Percentiles rank a stretch among this genome's conserved stretches.
Evolutionary conservation across 75 land plant genomes (phyloP).

Genomic region (Ceratopteris richardii): DNA sequence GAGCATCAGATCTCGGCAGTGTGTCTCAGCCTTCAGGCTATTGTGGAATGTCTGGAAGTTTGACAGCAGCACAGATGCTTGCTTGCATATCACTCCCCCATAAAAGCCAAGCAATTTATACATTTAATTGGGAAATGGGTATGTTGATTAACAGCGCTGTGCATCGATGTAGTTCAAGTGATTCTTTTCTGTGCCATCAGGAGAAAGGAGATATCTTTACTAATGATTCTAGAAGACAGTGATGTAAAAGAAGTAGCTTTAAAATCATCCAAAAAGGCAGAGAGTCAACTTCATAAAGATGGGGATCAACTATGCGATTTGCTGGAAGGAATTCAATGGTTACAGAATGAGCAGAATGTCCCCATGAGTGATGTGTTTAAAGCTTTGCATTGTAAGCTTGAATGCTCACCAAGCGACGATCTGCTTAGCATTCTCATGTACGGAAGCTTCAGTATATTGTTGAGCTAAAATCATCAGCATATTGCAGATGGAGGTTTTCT

Average conservation of each 20-base stretch:
- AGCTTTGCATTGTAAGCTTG: constrained; percentile 37
- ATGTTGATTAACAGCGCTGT: constrained; percentile 11
- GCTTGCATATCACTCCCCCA: constrained; percentile 17
- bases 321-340: neutral
- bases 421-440: constrained; percentile 53
- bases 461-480: constrained; percentile 42
- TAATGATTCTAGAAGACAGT: constrained; percentile 9
- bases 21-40: neutral
- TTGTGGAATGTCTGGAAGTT: neutral
- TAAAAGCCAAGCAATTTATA: constrained; percentile 40
- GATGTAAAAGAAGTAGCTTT: constrained; percentile 1
- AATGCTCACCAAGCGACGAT: constrained; percentile 32
- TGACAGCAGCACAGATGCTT: constrained; percentile 5
- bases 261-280: neutral
- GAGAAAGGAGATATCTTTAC: constrained; percentile 5
- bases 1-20: constrained; percentile 11
- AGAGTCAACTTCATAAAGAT: constrained; percentile 12
- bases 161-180: constrained; percentile 56
- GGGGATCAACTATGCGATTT: neutral
- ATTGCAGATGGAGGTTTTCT: constrained; percentile 42
- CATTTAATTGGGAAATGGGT: constrained; percentile 37
- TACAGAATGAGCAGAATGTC: constrained; percentile 1
- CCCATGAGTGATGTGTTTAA: constrained; percentile 1
- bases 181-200: constrained; percentile 37
- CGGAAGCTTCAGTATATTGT: constrained; percentile 63